Evolutionary conservation across 2,329 filamentous ascomycete species (phyloP).

Genomic region (Periconia sp.): DNA sequence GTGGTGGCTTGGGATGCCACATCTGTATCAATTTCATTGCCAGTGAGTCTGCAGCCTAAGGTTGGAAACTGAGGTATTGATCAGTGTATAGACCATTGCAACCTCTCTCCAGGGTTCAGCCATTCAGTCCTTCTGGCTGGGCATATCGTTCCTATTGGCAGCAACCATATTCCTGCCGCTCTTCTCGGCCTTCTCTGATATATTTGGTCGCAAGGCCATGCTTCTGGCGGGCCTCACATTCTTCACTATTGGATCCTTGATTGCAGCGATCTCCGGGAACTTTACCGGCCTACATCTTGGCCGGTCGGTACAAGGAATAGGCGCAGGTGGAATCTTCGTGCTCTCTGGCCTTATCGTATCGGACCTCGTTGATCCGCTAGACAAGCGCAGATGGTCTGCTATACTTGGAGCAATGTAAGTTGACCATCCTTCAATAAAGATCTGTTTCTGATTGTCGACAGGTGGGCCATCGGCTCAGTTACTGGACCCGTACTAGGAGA

Average conservation of each 20-base stretch:
- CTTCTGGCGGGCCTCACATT: conserved; percentile 51
- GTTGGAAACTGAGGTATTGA: conserved; percentile 6
- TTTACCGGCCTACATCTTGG: conserved; percentile 50
- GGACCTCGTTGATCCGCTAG: conserved; percentile 45
- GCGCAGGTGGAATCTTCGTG: conserved; percentile 53
- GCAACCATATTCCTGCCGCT: conserved; percentile 53
- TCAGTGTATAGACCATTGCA: conserved; percentile 36
- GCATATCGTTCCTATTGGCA: conserved; percentile 55
- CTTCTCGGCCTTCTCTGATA: conserved; percentile 51
- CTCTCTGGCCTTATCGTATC: conserved; percentile 52
- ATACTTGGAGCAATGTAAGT: conserved; percentile 29
- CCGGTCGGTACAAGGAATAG: conserved; percentile 54
- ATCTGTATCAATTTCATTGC: conserved; percentile 25
- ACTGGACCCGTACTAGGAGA: conserved; percentile 44
- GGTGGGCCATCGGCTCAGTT: conserved; percentile 41
- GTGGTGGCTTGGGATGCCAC: conserved; percentile 30
- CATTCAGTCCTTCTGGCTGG: conserved; percentile 56
- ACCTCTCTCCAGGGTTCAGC: conserved; percentile 42
- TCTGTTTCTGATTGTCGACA: conserved; percentile 7
- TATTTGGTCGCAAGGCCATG: conserved; percentile 56
- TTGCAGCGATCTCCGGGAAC: conserved; percentile 47
- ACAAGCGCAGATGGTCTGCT: conserved; percentile 25
- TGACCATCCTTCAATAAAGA: background rate
- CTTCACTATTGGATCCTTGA: conserved; percentile 53
- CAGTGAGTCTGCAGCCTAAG: conserved; percentile 19